Evolutionary conservation across 768 basidiomycete species (phyloP).

Genomic region (Termitomyces sp.): DNA sequence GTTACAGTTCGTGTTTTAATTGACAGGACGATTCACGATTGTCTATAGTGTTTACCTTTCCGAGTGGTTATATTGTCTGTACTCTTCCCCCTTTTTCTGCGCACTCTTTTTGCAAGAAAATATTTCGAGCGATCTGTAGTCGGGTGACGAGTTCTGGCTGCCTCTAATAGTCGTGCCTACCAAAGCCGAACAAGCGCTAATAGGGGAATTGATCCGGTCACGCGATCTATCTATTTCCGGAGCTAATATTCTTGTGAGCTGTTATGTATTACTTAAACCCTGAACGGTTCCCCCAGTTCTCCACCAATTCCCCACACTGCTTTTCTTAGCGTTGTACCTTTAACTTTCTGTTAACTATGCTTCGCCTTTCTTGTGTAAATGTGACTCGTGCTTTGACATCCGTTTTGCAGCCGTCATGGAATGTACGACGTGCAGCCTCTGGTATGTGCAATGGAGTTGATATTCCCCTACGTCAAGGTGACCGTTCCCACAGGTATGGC

Average conservation of each 20-base stretch:
- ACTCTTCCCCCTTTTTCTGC: not conserved
- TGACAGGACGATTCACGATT: not conserved
- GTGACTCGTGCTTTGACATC: not conserved
- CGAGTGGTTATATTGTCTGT: not conserved
- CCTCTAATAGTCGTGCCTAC: too few species aligned
- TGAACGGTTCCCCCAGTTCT: not conserved
- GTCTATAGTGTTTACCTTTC: not conserved
- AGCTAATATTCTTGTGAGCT: not conserved
- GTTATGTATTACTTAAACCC: not conserved
- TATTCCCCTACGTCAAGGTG: not conserved
- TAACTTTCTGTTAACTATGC: conserved; percentile 1
- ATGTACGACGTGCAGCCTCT: conserved; percentile 23
- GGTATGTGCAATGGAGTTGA: conserved; percentile 8
- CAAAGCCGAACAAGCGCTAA: too few species aligned
- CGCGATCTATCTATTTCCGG: not conserved
- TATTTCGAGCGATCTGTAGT: too few species aligned
- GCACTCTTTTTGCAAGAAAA: too few species aligned
- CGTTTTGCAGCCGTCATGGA: not conserved
- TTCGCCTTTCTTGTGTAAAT: conserved; percentile 6
- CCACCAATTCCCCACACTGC: not conserved
- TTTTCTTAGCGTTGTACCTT: not conserved
- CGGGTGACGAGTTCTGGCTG: too few species aligned
- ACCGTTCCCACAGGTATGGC: conserved; percentile 24
- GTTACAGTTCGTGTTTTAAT: not conserved
- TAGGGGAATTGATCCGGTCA: not conserved